Conservation (phyloP, 768 basidiomycete genomes). For the Leccinum truebloodii region DNA sequence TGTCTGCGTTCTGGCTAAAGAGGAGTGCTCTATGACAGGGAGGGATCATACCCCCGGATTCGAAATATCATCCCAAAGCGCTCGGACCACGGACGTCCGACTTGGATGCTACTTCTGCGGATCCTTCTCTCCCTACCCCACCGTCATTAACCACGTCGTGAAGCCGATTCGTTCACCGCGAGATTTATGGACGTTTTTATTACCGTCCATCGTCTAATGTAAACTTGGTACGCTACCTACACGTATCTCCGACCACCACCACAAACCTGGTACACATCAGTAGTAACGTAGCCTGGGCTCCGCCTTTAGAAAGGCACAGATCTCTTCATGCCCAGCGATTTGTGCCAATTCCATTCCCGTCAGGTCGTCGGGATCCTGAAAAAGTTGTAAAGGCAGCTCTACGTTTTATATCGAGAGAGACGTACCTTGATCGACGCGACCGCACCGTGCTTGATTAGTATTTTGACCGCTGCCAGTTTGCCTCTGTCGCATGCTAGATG, state of each 20-base stretch:
- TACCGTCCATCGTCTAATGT: background rate
- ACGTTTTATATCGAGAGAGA: slow-evolving; percentile 2
- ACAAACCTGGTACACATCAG: slow-evolving; percentile 14
- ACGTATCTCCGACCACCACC: slow-evolving; percentile 3
- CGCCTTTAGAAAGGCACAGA: slow-evolving; percentile 39
- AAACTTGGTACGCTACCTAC: slow-evolving; percentile 2
- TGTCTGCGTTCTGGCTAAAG: slow-evolving; percentile 2
- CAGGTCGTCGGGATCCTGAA: slow-evolving; percentile 67
- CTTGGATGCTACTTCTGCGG: background rate
- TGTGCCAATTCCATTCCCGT: slow-evolving; percentile 61
- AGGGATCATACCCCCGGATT: slow-evolving; percentile 57
- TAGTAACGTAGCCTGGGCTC: slow-evolving; percentile 14
- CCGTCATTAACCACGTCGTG: slow-evolving; percentile 6
- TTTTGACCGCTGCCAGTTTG: slow-evolving; percentile 50
- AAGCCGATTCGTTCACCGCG: slow-evolving; percentile 3
- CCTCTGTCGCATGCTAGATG: slow-evolving; percentile 90
- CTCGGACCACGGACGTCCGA: slow-evolving; percentile 19
- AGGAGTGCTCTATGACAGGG: slow-evolving; percentile 43
- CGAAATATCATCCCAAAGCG: slow-evolving; percentile 51
- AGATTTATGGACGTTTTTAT: background rate
- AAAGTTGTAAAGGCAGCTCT: slow-evolving; percentile 5
- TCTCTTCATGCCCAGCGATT: slow-evolving; percentile 55
- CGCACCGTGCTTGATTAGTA: slow-evolving; percentile 66
- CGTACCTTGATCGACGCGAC: slow-evolving; percentile 63
- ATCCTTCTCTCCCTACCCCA: background rate